These are phyloP conservation scores for Corymbia calophylla DNA, from an alignment of 441 rosid genomes.

Conservation along the genomic window DNA sequence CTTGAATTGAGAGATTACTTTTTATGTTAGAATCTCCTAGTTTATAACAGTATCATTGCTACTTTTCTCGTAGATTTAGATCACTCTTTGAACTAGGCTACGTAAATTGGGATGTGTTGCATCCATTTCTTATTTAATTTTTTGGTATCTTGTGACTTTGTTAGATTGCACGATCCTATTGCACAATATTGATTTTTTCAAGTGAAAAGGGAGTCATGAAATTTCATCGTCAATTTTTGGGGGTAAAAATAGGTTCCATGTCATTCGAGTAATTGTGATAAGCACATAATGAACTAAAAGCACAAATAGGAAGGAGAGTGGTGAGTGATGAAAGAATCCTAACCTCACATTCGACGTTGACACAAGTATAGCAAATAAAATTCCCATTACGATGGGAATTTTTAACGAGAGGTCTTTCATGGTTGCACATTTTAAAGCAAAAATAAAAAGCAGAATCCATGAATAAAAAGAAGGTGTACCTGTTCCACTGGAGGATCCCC, in stretches of 20 bases:
- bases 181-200: neutral
- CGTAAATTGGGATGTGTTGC: rapidly evolving
- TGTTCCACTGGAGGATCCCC: neutral
- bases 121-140: neutral
- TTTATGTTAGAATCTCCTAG: neutral
- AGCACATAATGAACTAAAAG: neutral
- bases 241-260: neutral
- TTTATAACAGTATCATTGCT: rapidly evolving
- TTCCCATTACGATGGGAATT: neutral
- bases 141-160: rapidly evolving
- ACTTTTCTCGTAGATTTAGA: rapidly evolving
- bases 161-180: neutral
- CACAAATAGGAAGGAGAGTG: neutral
- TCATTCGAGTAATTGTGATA: neutral
- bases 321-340: neutral
- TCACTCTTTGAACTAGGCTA: neutral
- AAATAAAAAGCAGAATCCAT: neutral
- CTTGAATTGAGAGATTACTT: neutral
- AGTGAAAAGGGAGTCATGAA: neutral
- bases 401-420: neutral
- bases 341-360: neutral
- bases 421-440: neutral
- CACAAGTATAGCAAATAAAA: neutral
- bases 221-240: neutral
- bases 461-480: neutral